Evolutionary conservation across 2,329 filamentous ascomycete species (phyloP).

Genomic region (Lasiodiplodia theobromae): DNA sequence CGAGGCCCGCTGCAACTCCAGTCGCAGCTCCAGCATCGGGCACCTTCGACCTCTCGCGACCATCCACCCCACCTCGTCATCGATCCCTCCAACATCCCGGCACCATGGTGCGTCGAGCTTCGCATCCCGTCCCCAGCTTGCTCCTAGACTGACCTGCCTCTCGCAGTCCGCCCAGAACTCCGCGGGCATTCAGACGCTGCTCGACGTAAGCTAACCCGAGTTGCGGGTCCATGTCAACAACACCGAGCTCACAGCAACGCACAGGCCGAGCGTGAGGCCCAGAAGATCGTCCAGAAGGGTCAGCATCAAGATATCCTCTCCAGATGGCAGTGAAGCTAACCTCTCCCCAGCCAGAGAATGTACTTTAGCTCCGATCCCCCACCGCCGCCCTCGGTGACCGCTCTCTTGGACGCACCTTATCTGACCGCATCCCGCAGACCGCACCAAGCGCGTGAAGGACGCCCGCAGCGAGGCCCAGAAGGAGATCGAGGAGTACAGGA

Average conservation of each 20-base stretch:
- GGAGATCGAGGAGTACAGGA: conserved; percentile 92
- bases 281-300: conserved; percentile 99
- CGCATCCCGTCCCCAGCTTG: not conserved
- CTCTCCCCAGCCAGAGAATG: conserved; percentile 78
- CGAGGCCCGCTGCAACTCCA: conserved; percentile 12
- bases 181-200: conserved; percentile 95
- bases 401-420: conserved; percentile 31
- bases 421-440: conserved; percentile 63
- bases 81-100: conserved; percentile 5
- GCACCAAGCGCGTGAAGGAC: conserved; percentile 96
- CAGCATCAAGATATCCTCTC: conserved; percentile 37
- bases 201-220: conserved; percentile 75
- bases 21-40: conserved; percentile 21
- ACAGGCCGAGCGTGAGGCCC: conserved; percentile 95
- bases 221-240: conserved; percentile 37
- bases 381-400: conserved; percentile 27
- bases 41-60: conserved; percentile 25
- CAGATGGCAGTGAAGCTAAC: conserved; percentile 8
- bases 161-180: conserved; percentile 95
- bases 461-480: conserved; percentile 96
- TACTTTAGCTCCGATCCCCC: conserved; percentile 51
- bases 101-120: conserved; percentile 29
- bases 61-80: conserved; percentile 16
- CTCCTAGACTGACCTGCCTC: conserved; percentile 36
- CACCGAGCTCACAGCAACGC: conserved; percentile 45